These are phyloP conservation scores for Nothopassalora personata DNA, from an alignment of 2,329 filamentous ascomycete genomes.

Conservation along the genomic window DNA sequence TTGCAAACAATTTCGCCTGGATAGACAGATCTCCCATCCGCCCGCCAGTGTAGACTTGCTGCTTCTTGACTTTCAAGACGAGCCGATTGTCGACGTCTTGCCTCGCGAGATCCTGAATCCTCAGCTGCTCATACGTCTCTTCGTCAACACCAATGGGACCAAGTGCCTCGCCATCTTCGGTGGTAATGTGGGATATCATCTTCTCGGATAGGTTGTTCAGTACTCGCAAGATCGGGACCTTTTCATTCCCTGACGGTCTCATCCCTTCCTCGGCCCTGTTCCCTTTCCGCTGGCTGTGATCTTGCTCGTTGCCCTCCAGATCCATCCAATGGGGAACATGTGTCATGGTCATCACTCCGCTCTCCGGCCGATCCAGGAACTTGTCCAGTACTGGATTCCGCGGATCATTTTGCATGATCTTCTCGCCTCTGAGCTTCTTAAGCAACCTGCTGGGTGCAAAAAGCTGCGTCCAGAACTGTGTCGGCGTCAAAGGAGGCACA, in stretches of 20 bases:
- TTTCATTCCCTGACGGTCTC: conserved; percentile 66
- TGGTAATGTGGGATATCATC: conserved; percentile 80
- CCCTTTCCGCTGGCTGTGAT: conserved; percentile 79
- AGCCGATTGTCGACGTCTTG: conserved; percentile 71
- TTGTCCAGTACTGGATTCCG: conserved; percentile 77
- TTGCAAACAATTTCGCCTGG: conserved; percentile 56
- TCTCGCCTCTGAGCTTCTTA: conserved; percentile 87
- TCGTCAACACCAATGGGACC: conserved; percentile 64
- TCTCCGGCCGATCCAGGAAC: conserved; percentile 67
- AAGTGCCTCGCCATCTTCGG: conserved; percentile 65
- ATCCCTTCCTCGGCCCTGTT: conserved; percentile 89
- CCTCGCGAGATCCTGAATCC: conserved; percentile 72
- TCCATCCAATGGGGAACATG: conserved; percentile 86
- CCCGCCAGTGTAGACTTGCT: conserved; percentile 71
- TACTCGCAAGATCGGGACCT: conserved; percentile 82
- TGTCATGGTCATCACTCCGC: conserved; percentile 44
- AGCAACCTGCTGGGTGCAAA: conserved; percentile 77
- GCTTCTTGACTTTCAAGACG: conserved; percentile 80
- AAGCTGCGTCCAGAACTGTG: conserved; percentile 88
- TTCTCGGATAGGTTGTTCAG: conserved; percentile 90
- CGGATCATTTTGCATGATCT: conserved; percentile 70
- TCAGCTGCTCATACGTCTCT: conserved; percentile 66
- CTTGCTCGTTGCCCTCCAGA: conserved; percentile 88
- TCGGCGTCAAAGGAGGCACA: conserved; percentile 62
- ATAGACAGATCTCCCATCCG: conserved; percentile 41